Evolutionary conservation across 257 asterid species (phyloP).

Genomic region (Petrea volubilis): DNA sequence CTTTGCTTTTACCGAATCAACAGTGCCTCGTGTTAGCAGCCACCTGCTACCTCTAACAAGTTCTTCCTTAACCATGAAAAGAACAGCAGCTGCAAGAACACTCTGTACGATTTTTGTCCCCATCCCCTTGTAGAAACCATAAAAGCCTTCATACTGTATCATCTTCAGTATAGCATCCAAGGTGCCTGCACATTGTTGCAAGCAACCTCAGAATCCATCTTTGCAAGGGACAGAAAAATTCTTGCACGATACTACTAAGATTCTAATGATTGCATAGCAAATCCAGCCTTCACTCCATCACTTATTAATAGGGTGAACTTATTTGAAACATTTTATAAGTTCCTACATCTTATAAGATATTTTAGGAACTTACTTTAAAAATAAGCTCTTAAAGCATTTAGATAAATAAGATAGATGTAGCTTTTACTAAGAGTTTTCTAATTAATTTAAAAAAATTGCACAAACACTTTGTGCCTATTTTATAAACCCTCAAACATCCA

Average conservation of each 20-base stretch:
- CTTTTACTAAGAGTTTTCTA: too few relatives aligned
- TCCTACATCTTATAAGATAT: too few relatives aligned
- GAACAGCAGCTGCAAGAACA: constrained; percentile 93
- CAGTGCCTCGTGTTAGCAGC: constrained; percentile 55
- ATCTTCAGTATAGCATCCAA: constrained; percentile 85
- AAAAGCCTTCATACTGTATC: constrained; percentile 75
- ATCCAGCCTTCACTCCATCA: neutral
- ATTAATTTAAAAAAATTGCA: too few relatives aligned
- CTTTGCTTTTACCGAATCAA: constrained; percentile 31
- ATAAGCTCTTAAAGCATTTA: too few relatives aligned
- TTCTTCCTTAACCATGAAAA: constrained; percentile 98
- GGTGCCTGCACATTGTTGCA: constrained; percentile 58
- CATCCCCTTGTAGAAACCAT: constrained; percentile 92
- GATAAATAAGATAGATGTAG: too few relatives aligned
- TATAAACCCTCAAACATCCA: too few relatives aligned
- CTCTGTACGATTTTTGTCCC: constrained; percentile 93
- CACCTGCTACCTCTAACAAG: constrained; percentile 80
- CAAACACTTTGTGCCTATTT: too few relatives aligned
- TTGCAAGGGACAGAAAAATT: neutral
- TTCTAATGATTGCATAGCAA: neutral
- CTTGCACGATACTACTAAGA: neutral
- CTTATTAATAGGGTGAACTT: too few relatives aligned
- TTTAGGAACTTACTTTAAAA: too few relatives aligned
- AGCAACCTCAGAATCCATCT: neutral
- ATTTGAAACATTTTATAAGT: too few relatives aligned